Evolutionary conservation across 257 asterid genomes (phyloP), one percentile per base, ranked within the genome.

Genomic region (Nicotiana otophora): DNA sequence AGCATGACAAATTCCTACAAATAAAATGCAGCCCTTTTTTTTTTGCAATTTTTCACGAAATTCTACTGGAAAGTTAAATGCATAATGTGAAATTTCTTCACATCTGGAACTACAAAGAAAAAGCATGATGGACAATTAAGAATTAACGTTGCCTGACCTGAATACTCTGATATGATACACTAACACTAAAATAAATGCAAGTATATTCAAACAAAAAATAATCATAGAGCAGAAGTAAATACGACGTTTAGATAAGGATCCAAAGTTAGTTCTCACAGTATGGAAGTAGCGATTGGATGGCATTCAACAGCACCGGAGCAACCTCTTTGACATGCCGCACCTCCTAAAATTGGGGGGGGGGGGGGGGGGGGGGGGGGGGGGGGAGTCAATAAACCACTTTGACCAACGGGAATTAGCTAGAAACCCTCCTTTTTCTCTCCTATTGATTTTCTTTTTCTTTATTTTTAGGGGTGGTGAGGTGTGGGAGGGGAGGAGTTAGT

Each of bases 311-410:
- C 66, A 88, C 89, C 48, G 99, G 97, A 83, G 93, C 89, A 86
- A 96, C 97, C 85, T 89, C 94, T 93, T 92, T 93, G 88, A 96
- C 96, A 82, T 91, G 97, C 78, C 89, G 91, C 78, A 96, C 99
- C 93, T 94, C 99, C 99, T 96, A 84, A 42, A 87, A 80, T 76
- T 60, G 26, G 1, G 39, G 4, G 23, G 31, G 10, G 17, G 1
- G 26, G 1, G 26, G 26, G 26, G 26, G 1, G 1, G 26, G 1
- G 26, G 1, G 26, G 26, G 26, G 26, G 1, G 1, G 26, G 1
- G 1, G 1, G 0, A 23, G 58, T 26, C 31, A 55, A 55, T 23
- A 77, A 72, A 72, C 58, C 65, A 82, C 33, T 60, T 62, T 26
- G 39, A 26, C 12, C 36, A 74, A 23, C 26, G 58, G 57, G 62